Evolutionary conservation across 345 rosid species (phyloP), one percentile per base, ranked within the genome.

Genomic region (Eucalyptus viminalis): DNA sequence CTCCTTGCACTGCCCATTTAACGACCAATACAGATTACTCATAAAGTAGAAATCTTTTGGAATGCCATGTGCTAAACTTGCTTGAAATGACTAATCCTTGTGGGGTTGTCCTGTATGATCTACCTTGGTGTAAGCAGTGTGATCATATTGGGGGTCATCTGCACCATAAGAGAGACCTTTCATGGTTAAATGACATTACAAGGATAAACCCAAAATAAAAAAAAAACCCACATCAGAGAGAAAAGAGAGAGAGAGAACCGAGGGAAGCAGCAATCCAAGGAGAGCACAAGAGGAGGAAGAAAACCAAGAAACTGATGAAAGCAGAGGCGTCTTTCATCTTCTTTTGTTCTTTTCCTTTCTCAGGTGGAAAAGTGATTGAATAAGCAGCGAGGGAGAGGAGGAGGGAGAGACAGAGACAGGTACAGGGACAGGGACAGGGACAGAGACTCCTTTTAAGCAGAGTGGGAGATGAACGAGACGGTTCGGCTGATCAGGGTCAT

Each of bases 101-200:
- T 22, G 85, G 0, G 47, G 44, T 76, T 40, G 47, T 37, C 85
- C 11, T 40, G 15, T 76, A 76, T 49, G 22, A 43, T 21, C 91
- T 90, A 97, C 99, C 98, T 95, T 93, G 2, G 93, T 93, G 86
- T 95, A 95, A 11, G 97, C 98, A 50, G 95, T 94, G 56, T 92
- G 91, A 92, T 97, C 99, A 89, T 97, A 97, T 37, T 90, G 50
- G 34, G 94, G 94, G 34, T 95, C 96, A 89, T 91, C 98, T 95
- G 93, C 88, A 91, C 24, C 58, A 88, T 31, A 69, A 2, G 11
- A 65, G 83, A 37, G 47, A 37, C 29, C 83, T 37, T 76, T 76
- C 83, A 22, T 17, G 45, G 81, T 72, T 34, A 34, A 72, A 72
- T 34, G 44, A 9, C 44, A 5, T 72, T 72, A 21, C 44, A 34